Conservation (phyloP, 2,329 filamentous ascomycete genomes). For the Aspergillus sp. region DNA sequence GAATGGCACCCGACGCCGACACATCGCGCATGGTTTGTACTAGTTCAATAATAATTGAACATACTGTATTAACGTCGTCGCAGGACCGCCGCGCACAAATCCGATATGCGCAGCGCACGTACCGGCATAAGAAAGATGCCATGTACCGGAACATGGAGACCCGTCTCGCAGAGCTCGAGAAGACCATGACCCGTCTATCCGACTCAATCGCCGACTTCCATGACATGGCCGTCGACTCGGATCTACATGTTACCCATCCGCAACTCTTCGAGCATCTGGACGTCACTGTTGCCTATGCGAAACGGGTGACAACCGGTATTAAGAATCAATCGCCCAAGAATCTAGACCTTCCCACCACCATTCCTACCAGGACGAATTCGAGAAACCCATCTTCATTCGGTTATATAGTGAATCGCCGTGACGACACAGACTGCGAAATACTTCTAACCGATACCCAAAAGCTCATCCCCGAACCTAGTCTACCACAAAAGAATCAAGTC, state of each 20-base stretch:
- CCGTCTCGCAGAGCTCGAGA: conserved; percentile 66
- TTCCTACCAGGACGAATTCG: not conserved
- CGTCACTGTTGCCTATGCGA: not conserved
- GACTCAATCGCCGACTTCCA: conserved; percentile 67
- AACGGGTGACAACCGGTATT: too few species aligned
- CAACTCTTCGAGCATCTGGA: not conserved
- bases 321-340: not conserved
- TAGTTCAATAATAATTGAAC: too few species aligned
- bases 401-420: not conserved
- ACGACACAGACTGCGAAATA: not conserved
- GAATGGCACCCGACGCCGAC: not conserved
- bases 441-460: not conserved
- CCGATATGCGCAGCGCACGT: conserved; percentile 78
- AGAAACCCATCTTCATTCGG: not conserved
- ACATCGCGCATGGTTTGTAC: not conserved
- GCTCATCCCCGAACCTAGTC: not conserved
- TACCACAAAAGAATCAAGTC: not conserved
- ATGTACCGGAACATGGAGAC: conserved; percentile 71
- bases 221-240: conserved; percentile 58
- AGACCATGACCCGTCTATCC: conserved; percentile 70
- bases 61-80: not conserved
- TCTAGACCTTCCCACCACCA: not conserved
- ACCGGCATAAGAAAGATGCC: conserved; percentile 78
- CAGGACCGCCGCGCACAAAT: conserved; percentile 72
- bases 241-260: conserved; percentile 20